These are phyloP conservation scores for Scutellaria barbata DNA, from an alignment of 257 asterid genomes.

Conservation along the genomic window DNA sequence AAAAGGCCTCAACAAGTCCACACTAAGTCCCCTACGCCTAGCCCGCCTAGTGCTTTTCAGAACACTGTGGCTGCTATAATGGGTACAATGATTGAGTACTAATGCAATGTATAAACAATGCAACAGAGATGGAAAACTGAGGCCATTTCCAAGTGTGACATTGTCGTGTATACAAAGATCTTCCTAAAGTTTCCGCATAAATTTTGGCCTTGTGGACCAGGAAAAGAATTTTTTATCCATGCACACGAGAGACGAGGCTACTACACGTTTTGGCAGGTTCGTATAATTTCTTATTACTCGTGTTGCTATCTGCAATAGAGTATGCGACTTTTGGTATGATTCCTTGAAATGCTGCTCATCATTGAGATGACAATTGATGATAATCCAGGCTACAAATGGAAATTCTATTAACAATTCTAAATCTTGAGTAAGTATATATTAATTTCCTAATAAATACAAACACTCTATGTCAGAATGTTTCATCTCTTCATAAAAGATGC, in stretches of 20 bases:
- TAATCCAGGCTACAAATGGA: neutral
- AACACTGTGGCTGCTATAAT: neutral
- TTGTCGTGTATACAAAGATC: constrained; percentile 88
- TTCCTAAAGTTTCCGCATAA: constrained; percentile 78
- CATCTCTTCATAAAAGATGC: neutral
- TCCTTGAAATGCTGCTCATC: constrained; percentile 1
- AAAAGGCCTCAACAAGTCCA: no score
- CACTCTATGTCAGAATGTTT: neutral
- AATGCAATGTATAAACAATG: constrained; percentile 33
- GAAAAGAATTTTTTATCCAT: constrained; percentile 84
- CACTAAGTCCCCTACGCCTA: no score
- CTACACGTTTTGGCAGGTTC: constrained; percentile 98
- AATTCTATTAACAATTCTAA: neutral
- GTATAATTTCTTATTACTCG: neutral
- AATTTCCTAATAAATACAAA: constrained; percentile 29
- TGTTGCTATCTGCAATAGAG: constrained; percentile 3
- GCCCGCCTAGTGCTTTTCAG: no score
- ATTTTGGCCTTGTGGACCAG: constrained; percentile 94
- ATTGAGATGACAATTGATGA: neutral
- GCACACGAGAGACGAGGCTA: constrained; percentile 93
- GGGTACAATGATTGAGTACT: constrained; percentile 28
- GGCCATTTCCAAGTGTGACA: constrained; percentile 70
- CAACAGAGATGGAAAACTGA: constrained; percentile 93
- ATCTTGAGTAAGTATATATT: constrained; percentile 17
- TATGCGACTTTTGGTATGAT: neutral